Base-by-base conservation (phyloP, 805 yeast genomes). In the Soucietia sequanensis region DNA sequence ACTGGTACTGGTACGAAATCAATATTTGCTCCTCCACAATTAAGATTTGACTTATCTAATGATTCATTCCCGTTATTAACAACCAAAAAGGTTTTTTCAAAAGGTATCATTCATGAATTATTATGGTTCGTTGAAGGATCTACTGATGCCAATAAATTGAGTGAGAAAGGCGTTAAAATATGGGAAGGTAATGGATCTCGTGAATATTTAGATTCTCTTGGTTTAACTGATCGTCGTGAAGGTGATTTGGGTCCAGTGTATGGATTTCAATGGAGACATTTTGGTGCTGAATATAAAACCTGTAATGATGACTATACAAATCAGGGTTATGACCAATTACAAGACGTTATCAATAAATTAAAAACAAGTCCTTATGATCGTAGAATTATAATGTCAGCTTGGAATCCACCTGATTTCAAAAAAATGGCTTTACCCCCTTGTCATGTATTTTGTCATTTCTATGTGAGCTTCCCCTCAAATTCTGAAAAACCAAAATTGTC, bases 141-240 rank as follows among this genome's bases (percentile, higher is more conserved):
- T 43, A 93, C 99, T 0, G 95, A 91, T 56, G 95, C 93, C 23
- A 84, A 82, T 45, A 70, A 75, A 43, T 67, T 93, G 27, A 67
- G 82, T 11, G 95, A 82, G 3, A 76, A 82, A 47, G 96, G 95
- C 23, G 95, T 93, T n/a, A 90, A 80, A 54, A 93, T 93, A 37
- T 93, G 99, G 99, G 99, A 93, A 59, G 99, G 99, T 12, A 93
- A 93, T 58, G 99, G 98, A 8, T 85, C 95, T 23, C 72, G 97
- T 41, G 96, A 88, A 59, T 93, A 78, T 56, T 68, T 93, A 35
- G 97, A 93, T 57, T 73, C 78, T 4, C 63, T 89, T 23, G 99
- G 98, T 1, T 72, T 93, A 30, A 72, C 73, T 0, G 70, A 84
- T 39, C 80, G 96, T 55, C 70, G 89, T 39, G 96, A 80, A 50